Conservation (phyloP, 345 rosid genomes). For the Acer saccharum region DNA sequence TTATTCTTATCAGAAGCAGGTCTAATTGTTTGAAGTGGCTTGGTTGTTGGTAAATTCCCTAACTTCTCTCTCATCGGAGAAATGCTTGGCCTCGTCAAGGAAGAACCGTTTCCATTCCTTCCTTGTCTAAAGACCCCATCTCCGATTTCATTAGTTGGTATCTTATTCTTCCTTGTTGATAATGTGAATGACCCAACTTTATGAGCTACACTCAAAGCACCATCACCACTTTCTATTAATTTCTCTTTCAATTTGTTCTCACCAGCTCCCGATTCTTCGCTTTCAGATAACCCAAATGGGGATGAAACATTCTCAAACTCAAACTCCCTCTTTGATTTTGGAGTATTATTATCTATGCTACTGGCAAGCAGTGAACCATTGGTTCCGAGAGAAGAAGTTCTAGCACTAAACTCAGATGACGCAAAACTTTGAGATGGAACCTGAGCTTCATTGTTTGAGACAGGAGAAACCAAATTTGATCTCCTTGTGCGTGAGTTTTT, state of each 20-base stretch:
- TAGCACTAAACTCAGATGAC: constrained; percentile 58
- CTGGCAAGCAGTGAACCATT: constrained; percentile 48
- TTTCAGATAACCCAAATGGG: constrained; percentile 70
- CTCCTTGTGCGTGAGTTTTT: constrained; percentile 89
- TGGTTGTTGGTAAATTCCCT: constrained; percentile 53
- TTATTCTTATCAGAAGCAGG: constrained; percentile 68
- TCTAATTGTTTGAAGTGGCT: constrained; percentile 63
- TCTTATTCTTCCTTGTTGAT: constrained; percentile 60
- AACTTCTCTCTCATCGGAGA: constrained; percentile 59
- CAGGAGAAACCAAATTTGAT: constrained; percentile 71
- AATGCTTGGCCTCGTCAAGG: constrained; percentile 52
- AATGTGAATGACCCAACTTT: constrained; percentile 50
- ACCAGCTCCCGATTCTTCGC: constrained; percentile 90
- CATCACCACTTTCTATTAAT: constrained; percentile 55
- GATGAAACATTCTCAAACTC: constrained; percentile 62
- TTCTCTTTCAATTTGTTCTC: constrained; percentile 65
- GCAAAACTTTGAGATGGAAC: constrained; percentile 56
- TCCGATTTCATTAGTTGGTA: constrained; percentile 58
- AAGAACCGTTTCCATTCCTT: constrained; percentile 63
- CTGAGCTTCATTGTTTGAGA: constrained; percentile 59
- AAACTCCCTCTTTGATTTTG: constrained; percentile 61
- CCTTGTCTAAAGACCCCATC: constrained; percentile 80
- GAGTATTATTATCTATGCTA: constrained; percentile 40
- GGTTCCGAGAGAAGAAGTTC: constrained; percentile 52
- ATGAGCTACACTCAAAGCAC: constrained; percentile 43